Conservation (phyloP, 257 asterid species). For the Nemophila menziesii region DNA sequence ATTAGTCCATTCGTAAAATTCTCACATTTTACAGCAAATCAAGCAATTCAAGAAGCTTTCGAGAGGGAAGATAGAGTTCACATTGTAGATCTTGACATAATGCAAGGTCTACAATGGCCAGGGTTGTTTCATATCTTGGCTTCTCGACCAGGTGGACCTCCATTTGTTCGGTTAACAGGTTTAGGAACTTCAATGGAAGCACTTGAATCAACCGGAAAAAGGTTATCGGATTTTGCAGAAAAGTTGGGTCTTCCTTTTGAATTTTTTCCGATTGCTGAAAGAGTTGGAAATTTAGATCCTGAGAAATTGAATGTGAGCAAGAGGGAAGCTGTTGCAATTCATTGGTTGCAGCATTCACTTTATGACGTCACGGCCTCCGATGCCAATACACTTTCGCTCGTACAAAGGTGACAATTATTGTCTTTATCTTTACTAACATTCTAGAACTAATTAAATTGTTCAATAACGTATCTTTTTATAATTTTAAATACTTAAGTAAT, state of each 20-base stretch:
- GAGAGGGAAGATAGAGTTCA: constrained; percentile 93
- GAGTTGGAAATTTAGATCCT: constrained; percentile 64
- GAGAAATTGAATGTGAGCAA: constrained; percentile 52
- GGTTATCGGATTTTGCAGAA: constrained; percentile 77
- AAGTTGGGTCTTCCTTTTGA: constrained; percentile 80
- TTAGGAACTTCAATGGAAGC: constrained; percentile 81
- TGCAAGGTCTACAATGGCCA: constrained; percentile 99
- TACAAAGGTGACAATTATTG: constrained; percentile 67
- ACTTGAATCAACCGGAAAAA: constrained; percentile 85
- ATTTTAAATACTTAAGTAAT: too few relatives aligned
- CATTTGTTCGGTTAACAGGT: constrained; percentile 79
- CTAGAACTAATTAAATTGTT: too few relatives aligned
- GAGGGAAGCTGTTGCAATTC: constrained; percentile 95
- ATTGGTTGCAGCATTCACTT: constrained; percentile 94
- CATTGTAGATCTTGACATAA: constrained; percentile 83
- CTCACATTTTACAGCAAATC: constrained; percentile 94
- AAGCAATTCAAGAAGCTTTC: constrained; percentile 92
- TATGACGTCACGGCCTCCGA: constrained; percentile 93
- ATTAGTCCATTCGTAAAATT: constrained; percentile 89
- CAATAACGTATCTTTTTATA: too few relatives aligned
- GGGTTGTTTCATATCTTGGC: constrained; percentile 90
- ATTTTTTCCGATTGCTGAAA: constrained; percentile 69
- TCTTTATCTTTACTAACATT: too few relatives aligned
- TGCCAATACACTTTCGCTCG: constrained; percentile 58
- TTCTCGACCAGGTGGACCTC: constrained; percentile 87